Percentiles rank a stretch among this genome's conserved stretches.
Conservation (phyloP, 805 yeast species). For the Starmera dryadoides region DNA sequence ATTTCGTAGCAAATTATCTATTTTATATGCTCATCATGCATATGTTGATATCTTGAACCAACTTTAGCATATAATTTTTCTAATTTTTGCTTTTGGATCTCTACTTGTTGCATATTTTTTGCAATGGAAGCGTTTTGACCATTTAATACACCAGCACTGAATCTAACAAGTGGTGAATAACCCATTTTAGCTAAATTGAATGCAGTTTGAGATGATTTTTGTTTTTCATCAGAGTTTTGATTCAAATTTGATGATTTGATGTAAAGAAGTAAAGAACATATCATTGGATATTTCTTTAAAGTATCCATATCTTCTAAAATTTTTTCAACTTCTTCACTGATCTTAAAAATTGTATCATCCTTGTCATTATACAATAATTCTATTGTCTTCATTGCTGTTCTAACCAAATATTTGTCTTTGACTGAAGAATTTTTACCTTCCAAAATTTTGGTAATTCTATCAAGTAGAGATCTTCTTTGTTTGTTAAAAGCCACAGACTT, state of each 20-base stretch:
- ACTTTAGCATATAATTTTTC: slow-evolving; percentile 5
- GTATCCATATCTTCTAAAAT: slow-evolving; percentile 10
- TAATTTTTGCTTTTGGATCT: slow-evolving; percentile 16
- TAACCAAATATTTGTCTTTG: slow-evolving; percentile 8
- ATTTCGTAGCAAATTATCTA: not conserved
- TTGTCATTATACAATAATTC: slow-evolving; percentile 9
- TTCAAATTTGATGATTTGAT: slow-evolving; percentile 16
- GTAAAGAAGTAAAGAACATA: slow-evolving; percentile 15
- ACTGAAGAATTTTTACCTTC: slow-evolving; percentile 4
- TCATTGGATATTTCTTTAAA: slow-evolving; percentile 13
- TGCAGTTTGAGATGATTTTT: slow-evolving; percentile 19
- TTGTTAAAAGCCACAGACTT: slow-evolving; percentile 1
- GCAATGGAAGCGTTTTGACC: slow-evolving; percentile 15
- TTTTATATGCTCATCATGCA: not conserved
- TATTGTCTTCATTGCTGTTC: slow-evolving; percentile 6
- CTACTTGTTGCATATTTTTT: slow-evolving; percentile 16
- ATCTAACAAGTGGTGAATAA: slow-evolving; percentile 16
- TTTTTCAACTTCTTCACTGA: slow-evolving; percentile 4
- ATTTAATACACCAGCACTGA: slow-evolving; percentile 17
- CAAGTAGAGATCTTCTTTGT: slow-evolving; percentile 3
- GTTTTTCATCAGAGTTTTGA: slow-evolving; percentile 21
- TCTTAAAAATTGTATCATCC: slow-evolving; percentile 10
- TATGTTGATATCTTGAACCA: not conserved
- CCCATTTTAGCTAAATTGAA: slow-evolving; percentile 20
- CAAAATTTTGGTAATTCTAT: slow-evolving; percentile 1